Conservation (phyloP, 495 filamentous ascomycete genomes). For the Neurospora sp. region DNA sequence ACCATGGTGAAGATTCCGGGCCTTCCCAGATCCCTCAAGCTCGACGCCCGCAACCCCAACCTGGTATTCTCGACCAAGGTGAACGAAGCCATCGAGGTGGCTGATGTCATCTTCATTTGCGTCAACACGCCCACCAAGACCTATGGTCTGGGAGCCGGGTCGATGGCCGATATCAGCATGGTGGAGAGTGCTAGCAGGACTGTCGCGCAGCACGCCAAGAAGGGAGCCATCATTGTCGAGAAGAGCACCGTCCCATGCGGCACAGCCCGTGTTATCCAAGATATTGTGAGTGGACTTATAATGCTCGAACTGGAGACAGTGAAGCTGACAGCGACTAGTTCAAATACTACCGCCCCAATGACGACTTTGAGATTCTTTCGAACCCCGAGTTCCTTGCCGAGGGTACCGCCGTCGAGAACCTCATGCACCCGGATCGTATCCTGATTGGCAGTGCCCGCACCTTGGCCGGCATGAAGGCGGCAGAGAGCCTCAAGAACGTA, state of each 20-base stretch:
- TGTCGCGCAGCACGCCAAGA: constrained; percentile 54
- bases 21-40: constrained; percentile 5
- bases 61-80: constrained; percentile 64
- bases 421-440: constrained; percentile 64
- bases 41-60: constrained; percentile 40
- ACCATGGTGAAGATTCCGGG: constrained; percentile 12
- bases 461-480: constrained; percentile 46
- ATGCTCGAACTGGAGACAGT: neutral
- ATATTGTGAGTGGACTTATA: constrained; percentile 40
- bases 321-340: constrained; percentile 18
- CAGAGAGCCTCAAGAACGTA: constrained; percentile 48
- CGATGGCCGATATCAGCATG: constrained; percentile 60
- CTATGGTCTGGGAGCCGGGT: constrained; percentile 57
- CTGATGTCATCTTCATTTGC: constrained; percentile 67
- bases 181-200: constrained; percentile 60
- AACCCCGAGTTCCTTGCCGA: constrained; percentile 81
- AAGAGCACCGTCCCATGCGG: constrained; percentile 76
- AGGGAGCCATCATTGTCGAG: constrained; percentile 69
- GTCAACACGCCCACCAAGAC: constrained; percentile 78
- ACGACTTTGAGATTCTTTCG: constrained; percentile 65
- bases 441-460: constrained; percentile 62
- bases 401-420: constrained; percentile 62
- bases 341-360: constrained; percentile 41
- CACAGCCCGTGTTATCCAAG: constrained; percentile 59
- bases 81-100: constrained; percentile 46